Evolutionary conservation across 1,139 yeast species (phyloP).

Genomic region (Saccharomycopsis hybrid): DNA sequence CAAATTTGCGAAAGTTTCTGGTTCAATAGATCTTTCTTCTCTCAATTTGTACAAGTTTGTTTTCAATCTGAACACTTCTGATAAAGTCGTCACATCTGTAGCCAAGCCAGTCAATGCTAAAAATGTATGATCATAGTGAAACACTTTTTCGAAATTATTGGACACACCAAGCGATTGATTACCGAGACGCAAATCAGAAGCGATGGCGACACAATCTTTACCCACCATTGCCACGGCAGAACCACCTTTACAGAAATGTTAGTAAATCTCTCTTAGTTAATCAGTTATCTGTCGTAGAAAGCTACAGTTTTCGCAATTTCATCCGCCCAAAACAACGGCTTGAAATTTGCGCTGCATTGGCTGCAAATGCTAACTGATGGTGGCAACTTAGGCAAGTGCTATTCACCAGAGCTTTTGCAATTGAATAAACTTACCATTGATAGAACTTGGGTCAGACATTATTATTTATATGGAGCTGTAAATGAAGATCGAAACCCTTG

Average conservation of each 20-base stretch:
- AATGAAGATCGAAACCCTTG: neutral
- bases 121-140: constrained; percentile 77
- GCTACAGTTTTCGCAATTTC: neutral
- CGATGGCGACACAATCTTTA: constrained; percentile 96
- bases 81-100: constrained; percentile 80
- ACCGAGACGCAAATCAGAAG: constrained; percentile 91
- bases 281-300: neutral
- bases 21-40: constrained; percentile 90
- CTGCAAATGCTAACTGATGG: too few relatives aligned
- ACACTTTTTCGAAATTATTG: constrained; percentile 88
- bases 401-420: neutral
- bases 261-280: neutral
- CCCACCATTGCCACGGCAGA: constrained; percentile 98
- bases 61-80: constrained; percentile 75
- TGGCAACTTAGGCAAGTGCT: neutral
- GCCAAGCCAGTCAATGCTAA: constrained; percentile 94
- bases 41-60: constrained; percentile 83
- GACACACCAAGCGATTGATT: constrained; percentile 89
- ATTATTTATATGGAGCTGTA: neutral
- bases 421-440: constrained; percentile 16
- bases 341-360: neutral
- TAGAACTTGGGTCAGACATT: constrained; percentile 50
- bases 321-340: neutral
- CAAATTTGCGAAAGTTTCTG: constrained; percentile 86
- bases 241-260: constrained; percentile 49